Conservation (phyloP, 2,329 filamentous ascomycete genomes). For the Botrytis hyacinthi region DNA sequence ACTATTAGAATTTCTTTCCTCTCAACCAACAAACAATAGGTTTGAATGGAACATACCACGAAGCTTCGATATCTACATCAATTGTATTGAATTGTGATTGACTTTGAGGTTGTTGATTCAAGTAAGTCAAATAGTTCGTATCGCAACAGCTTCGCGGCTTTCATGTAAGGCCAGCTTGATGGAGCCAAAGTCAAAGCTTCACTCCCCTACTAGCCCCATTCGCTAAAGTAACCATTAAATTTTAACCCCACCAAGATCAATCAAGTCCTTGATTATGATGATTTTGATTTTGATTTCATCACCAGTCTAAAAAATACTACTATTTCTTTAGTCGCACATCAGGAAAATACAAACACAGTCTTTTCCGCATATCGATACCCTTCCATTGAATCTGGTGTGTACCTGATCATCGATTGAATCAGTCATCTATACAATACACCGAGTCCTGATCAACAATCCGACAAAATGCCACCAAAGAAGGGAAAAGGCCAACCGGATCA, state of each 20-base stretch:
- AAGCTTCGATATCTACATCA: slow-evolving; percentile 15
- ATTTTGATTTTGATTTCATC: slow-evolving; percentile 8
- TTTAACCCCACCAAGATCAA: slow-evolving; percentile 31
- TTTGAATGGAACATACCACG: background rate
- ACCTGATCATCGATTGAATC: background rate
- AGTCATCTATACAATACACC: background rate
- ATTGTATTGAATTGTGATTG: slow-evolving; percentile 16
- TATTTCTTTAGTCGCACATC: slow-evolving; percentile 3
- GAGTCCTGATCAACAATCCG: slow-evolving; percentile 22
- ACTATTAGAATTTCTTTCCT: slow-evolving; percentile 16
- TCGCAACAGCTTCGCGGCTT: slow-evolving; percentile 17
- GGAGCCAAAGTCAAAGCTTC: slow-evolving; percentile 17
- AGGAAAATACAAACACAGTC: slow-evolving; percentile 30
- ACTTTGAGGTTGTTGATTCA: background rate
- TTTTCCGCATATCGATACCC: slow-evolving; percentile 30
- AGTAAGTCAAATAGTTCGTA: slow-evolving; percentile 2
- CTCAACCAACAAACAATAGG: too few species aligned
- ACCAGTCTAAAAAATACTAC: slow-evolving; percentile 9
- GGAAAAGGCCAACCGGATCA: slow-evolving; percentile 47
- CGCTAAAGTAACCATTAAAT: slow-evolving; percentile 33
- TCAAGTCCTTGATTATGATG: slow-evolving; percentile 24
- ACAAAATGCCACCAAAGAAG: slow-evolving; percentile 73
- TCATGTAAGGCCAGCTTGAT: slow-evolving; percentile 39
- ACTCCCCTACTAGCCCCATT: slow-evolving; percentile 22
- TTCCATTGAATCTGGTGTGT: background rate